These are phyloP conservation scores for Saccharomyces pastorianus DNA, from an alignment of 1,139 yeast genomes.

Conservation along the genomic window DNA sequence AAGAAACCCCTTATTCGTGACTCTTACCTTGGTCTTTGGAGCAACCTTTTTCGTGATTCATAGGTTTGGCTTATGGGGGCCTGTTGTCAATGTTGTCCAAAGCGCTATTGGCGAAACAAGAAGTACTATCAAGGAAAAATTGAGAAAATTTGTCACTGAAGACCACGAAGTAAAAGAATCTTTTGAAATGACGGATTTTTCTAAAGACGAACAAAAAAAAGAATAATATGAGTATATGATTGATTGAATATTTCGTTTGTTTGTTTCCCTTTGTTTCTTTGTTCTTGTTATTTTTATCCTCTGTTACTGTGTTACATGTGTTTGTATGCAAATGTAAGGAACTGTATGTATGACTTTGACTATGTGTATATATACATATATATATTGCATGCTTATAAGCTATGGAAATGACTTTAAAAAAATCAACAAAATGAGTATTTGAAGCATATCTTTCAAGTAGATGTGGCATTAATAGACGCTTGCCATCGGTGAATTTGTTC, in stretches of 20 bases:
- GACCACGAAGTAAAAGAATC: slow-evolving; percentile 15
- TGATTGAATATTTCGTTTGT: not conserved
- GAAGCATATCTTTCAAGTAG: not conserved
- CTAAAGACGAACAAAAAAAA: slow-evolving; percentile 3
- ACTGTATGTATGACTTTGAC: not conserved
- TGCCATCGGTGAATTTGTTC: not conserved
- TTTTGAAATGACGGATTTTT: slow-evolving; percentile 14
- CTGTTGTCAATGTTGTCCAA: slow-evolving; percentile 53
- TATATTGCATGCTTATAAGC: not conserved
- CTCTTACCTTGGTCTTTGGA: slow-evolving; percentile 45
- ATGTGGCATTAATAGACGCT: not conserved
- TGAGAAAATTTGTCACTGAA: slow-evolving; percentile 34
- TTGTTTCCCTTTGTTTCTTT: not conserved
- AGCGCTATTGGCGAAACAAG: slow-evolving; percentile 53
- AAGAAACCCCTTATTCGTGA: slow-evolving; percentile 71
- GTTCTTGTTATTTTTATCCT: not conserved
- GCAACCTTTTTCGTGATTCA: slow-evolving; percentile 65
- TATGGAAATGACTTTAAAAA: not conserved
- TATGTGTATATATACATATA: not conserved
- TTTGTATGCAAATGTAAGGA: not conserved
- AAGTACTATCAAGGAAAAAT: slow-evolving; percentile 48
- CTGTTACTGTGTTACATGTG: not conserved
- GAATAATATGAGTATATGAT: not conserved
- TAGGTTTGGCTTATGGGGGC: slow-evolving; percentile 65
- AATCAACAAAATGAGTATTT: not conserved